Percentiles rank a stretch among this genome's conserved stretches.
phyloP scores from a whole-genome alignment of 768 basidiomycete genomes.

The Agaricus sinodeliciosus region DNA sequence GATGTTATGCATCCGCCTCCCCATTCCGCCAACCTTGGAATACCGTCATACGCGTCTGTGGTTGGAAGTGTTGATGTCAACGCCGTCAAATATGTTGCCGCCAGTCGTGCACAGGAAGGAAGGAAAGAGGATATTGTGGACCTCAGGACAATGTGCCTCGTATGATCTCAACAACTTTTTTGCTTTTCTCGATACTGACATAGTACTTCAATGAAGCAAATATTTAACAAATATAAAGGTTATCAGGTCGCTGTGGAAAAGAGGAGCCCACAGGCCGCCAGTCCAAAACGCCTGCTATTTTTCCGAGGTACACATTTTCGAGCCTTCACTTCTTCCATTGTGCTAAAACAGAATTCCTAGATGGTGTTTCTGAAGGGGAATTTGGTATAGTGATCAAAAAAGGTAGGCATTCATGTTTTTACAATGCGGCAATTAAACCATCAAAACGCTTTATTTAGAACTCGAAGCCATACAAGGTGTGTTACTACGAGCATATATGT shows the following conservation, averaged over 20 bases:
- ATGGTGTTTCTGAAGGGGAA: conserved; percentile 51
- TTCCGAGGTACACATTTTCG: conserved; percentile 48
- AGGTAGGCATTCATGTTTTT: conserved; percentile 4
- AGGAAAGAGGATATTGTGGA: conserved; percentile 76
- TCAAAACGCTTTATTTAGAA: conserved; percentile 31
- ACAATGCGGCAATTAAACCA: conserved; percentile 14
- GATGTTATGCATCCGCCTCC: conserved; percentile 84
- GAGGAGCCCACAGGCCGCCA: conserved; percentile 28
- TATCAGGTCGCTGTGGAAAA: conserved; percentile 55
- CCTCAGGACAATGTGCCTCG: conserved; percentile 58
- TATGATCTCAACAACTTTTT: conserved; percentile 16
- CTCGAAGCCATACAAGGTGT: conserved; percentile 50
- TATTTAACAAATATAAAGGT: conserved; percentile 48
- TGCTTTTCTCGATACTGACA: neutral
- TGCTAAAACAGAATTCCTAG: conserved; percentile 23
- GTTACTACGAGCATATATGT: conserved; percentile 3
- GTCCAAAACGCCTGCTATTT: conserved; percentile 71
- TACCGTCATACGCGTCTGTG: conserved; percentile 76
- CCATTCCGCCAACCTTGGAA: conserved; percentile 50
- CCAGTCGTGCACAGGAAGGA: conserved; percentile 59
- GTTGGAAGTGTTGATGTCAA: conserved; percentile 77
- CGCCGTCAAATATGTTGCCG: conserved; percentile 64
- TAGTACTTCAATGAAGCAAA: conserved; percentile 32
- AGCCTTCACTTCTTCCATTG: neutral
- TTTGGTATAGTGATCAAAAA: conserved; percentile 40